Conservation (phyloP, 768 basidiomycete genomes). For the Tulasnella sp. region DNA sequence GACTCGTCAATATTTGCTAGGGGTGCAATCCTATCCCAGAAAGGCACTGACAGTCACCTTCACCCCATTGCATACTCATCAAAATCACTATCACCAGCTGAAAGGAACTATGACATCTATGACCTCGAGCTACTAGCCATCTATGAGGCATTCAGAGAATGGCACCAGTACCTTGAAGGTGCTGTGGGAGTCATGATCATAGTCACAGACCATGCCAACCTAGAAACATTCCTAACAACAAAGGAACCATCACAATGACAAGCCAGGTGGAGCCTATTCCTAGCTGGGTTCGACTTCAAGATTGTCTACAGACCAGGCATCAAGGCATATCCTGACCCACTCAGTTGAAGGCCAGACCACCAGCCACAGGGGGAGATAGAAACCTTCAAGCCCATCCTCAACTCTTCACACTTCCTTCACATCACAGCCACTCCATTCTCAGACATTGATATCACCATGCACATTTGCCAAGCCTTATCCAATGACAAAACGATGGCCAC, state of each 20-base stretch:
- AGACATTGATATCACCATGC: too few relatives aligned
- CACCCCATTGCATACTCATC: not conserved
- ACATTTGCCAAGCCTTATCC: too few relatives aligned
- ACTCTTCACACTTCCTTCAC: too few relatives aligned
- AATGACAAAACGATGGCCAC: too few relatives aligned
- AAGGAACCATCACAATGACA: not conserved
- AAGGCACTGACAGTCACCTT: not conserved
- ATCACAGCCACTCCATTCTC: too few relatives aligned
- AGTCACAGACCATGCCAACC: not conserved
- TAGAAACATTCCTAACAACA: not conserved
- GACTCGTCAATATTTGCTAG: not conserved
- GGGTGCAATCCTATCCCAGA: constrained; percentile 1
- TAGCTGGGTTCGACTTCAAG: not conserved
- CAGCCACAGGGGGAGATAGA: not conserved
- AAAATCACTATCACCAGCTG: not conserved
- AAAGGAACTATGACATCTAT: constrained; percentile 21
- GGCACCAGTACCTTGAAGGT: not conserved
- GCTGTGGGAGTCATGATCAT: not conserved
- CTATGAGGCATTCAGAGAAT: not conserved
- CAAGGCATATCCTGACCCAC: not conserved
- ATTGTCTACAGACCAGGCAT: not conserved
- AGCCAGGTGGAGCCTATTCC: not conserved
- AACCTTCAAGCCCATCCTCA: not conserved
- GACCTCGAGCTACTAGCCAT: constrained; percentile 28
- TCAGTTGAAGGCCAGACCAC: not conserved